Conservation (phyloP, 2,329 filamentous ascomycete genomes). For the Fusarium citri region DNA sequence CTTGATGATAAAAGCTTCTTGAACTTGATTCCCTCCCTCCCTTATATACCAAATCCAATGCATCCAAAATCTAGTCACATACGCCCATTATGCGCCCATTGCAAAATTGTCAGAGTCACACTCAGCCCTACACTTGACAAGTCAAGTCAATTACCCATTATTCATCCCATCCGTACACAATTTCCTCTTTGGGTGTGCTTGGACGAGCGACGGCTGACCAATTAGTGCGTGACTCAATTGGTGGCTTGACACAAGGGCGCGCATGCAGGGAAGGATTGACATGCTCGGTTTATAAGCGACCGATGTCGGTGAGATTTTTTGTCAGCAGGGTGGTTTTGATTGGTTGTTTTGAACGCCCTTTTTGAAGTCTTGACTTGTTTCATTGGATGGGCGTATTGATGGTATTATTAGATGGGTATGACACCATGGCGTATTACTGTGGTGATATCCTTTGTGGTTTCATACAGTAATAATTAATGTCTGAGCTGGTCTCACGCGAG, state of each 20-base stretch:
- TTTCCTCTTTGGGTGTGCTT: background rate
- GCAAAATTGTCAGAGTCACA: background rate
- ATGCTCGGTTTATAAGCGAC: background rate
- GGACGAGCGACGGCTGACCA: background rate
- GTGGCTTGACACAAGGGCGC: background rate
- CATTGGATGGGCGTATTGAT: background rate
- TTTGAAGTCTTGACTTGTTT: background rate
- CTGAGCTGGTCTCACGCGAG: background rate
- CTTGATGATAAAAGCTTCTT: background rate
- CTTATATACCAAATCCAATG: background rate
- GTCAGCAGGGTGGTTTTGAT: background rate
- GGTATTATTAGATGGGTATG: background rate
- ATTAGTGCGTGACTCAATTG: background rate
- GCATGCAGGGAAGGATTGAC: background rate
- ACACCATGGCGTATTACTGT: background rate
- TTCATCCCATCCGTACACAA: background rate
- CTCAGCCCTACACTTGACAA: background rate
- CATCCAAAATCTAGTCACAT: background rate
- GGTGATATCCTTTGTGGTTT: background rate
- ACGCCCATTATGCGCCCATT: background rate
- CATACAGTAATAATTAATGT: background rate
- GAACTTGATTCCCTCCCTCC: no score
- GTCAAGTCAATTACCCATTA: background rate
- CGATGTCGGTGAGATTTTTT: slow-evolving; percentile 1
- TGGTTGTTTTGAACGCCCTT: background rate